Conservation (phyloP, 2,329 filamentous ascomycete species). For the Atkinsonella texensis region DNA sequence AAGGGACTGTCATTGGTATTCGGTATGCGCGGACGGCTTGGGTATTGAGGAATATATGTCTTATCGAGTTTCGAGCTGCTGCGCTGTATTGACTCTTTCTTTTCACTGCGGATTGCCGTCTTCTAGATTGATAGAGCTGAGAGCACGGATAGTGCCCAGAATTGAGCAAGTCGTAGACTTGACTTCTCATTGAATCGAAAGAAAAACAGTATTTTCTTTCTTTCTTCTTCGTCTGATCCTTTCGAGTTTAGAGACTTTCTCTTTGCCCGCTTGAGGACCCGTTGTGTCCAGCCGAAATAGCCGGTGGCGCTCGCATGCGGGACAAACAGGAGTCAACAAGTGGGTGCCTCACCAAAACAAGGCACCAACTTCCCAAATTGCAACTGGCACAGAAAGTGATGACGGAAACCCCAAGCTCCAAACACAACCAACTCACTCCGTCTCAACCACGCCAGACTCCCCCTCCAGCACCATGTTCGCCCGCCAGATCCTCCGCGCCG, state of each 20-base stretch:
- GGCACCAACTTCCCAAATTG: conserved; percentile 32
- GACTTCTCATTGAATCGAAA: too few relatives aligned
- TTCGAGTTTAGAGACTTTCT: background rate
- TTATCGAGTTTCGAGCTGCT: background rate
- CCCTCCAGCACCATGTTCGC: conserved; percentile 38
- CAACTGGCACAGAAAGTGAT: conserved; percentile 4
- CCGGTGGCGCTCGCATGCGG: background rate
- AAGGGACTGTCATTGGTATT: conserved; percentile 5
- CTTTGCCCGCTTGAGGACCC: too few relatives aligned
- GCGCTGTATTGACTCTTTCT: background rate
- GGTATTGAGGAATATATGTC: conserved; percentile 1
- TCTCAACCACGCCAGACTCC: conserved; percentile 14
- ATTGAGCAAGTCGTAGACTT: background rate
- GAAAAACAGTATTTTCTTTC: too few relatives aligned
- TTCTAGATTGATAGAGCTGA: background rate
- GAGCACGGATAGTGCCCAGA: background rate
- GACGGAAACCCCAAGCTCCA: conserved; percentile 18
- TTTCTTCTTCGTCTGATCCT: background rate
- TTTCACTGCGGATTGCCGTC: background rate
- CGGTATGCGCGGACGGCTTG: conserved; percentile 1
- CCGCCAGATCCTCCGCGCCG: conserved; percentile 46
- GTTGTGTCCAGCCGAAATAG: background rate
- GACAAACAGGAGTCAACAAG: background rate
- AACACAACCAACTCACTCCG: conserved; percentile 14
- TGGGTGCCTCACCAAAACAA: conserved; percentile 26